These are phyloP conservation scores for Cryoendolithus antarcticus DNA, from an alignment of 2,329 filamentous ascomycete genomes.

Conservation along the genomic window DNA sequence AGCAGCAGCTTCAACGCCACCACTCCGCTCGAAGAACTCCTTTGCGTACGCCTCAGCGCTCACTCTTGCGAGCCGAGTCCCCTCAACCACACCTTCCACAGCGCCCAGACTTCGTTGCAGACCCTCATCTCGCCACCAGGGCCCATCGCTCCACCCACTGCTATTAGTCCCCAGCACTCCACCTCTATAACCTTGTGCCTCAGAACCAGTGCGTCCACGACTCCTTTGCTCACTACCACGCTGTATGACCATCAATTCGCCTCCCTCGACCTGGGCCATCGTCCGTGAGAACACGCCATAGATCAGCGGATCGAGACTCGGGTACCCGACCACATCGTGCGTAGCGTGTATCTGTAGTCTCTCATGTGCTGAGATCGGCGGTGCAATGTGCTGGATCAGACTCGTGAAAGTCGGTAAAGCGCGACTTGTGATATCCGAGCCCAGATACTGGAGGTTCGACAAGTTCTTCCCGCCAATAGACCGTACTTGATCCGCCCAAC, in stretches of 20 bases:
- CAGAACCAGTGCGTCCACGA: slow-evolving; percentile 44
- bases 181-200: slow-evolving; percentile 43
- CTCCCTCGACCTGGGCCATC: slow-evolving; percentile 98
- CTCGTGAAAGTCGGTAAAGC: slow-evolving; percentile 91
- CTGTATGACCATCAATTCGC: slow-evolving; percentile 87
- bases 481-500: slow-evolving; percentile 87
- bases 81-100: slow-evolving; percentile 70
- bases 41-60: slow-evolving; percentile 76
- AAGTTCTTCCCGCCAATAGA: slow-evolving; percentile 34
- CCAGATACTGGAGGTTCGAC: slow-evolving; percentile 11
- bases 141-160: slow-evolving; percentile 79
- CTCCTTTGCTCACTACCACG: slow-evolving; percentile 74
- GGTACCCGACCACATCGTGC: slow-evolving; percentile 89
- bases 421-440: slow-evolving; percentile 59
- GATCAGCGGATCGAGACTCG: slow-evolving; percentile 83
- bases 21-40: slow-evolving; percentile 69
- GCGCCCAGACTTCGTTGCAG: slow-evolving; percentile 63
- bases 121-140: slow-evolving; percentile 71
- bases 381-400: slow-evolving; percentile 86
- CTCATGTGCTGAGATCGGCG: slow-evolving; percentile 93
- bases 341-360: slow-evolving; percentile 94
- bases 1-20: slow-evolving; percentile 69
- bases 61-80: slow-evolving; percentile 80
- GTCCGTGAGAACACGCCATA: slow-evolving; percentile 86
- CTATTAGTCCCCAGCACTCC: slow-evolving; percentile 27